Base-by-base conservation (phyloP, 257 asterid genomes). In the Orobanche coerulescens region DNA sequence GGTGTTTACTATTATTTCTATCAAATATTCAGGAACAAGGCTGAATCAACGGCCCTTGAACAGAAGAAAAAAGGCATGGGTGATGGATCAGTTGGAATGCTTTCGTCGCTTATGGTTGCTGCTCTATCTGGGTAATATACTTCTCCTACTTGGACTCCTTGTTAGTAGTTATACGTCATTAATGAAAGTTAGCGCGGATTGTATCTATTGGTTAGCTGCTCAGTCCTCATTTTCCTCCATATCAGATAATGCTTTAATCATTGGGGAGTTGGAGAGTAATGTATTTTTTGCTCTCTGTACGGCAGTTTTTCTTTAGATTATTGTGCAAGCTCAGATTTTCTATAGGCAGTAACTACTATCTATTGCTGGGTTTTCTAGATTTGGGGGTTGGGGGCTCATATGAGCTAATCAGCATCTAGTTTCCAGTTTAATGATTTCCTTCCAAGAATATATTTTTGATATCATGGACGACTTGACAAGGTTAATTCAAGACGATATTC, bases 1-100 rank as follows among this genome's bases (percentile, higher is more conserved):
- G 97, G 97, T 76, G 97, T 91, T 82, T 91, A 91, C 79, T 91
- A 91, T 84, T 91, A 91, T 84, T 90, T 90, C 93, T 90, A 87
- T 90, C 95, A 90, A 90, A 82, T 84, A 83, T 87, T 87, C 79
- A 87, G 95, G 88, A 79, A 78, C 78, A 91, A 76, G 71, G 96
- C 92, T 47, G 95, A 87, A 78, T 77, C 71, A 40, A 40, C 79
- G 67, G 91, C 97, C 68, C 69, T 85, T 50, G 85, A 79, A 73
- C 80, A 74, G 57, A 85, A 72, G 75, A 85, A 42, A 72, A 85
- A 62, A 61, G 95, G 95, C 62, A 36, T 70, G 63, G 96, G 97
- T 61, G 96, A 91, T 88, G 97, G 97, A 62, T 85, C 96, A 66
- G 97, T 91, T 31, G 97, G 96, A 59, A 87, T 87, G 88, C 79